These are phyloP conservation scores for Phytophthora lateralis DNA, from an alignment of 352 stramenopile species.

Conservation along the genomic window DNA sequence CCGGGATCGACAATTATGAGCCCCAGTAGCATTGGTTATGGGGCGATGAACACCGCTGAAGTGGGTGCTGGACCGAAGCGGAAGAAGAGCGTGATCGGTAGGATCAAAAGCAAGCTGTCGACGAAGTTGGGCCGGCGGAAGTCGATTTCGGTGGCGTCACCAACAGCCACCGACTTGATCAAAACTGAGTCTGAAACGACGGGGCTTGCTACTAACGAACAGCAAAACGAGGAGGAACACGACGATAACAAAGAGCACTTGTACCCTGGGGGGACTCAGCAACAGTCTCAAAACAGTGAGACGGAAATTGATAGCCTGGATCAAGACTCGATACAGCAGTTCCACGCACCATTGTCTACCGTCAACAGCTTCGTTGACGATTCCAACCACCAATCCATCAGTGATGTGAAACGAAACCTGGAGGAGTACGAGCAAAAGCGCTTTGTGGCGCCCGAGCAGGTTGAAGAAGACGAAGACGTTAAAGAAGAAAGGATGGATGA, in stretches of 20 bases:
- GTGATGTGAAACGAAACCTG: constrained; percentile 7
- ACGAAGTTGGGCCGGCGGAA: constrained; percentile 58
- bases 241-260: constrained; percentile 14
- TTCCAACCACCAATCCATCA: neutral
- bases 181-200: constrained; percentile 24
- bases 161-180: constrained; percentile 41
- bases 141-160: constrained; percentile 28
- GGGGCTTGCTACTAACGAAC: constrained; percentile 2
- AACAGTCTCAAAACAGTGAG: constrained; percentile 4
- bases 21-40: constrained; percentile 16
- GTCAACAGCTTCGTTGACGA: constrained; percentile 3
- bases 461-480: constrained; percentile 7
- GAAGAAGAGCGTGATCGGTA: constrained; percentile 67
- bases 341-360: constrained; percentile 6
- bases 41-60: constrained; percentile 5
- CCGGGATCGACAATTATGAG: constrained; percentile 40
- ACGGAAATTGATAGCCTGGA: neutral
- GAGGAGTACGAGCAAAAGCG: constrained; percentile 7
- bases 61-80: constrained; percentile 33
- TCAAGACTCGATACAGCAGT: constrained; percentile 22
- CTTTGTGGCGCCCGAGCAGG: constrained; percentile 6
- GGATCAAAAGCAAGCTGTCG: constrained; percentile 72
- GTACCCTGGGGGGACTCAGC: neutral
- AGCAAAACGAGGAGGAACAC: constrained; percentile 25
- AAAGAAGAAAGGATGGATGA: constrained; percentile 10